Base-by-base conservation (phyloP, 306 rosid genomes). In the Prunus kanzakura region DNA sequence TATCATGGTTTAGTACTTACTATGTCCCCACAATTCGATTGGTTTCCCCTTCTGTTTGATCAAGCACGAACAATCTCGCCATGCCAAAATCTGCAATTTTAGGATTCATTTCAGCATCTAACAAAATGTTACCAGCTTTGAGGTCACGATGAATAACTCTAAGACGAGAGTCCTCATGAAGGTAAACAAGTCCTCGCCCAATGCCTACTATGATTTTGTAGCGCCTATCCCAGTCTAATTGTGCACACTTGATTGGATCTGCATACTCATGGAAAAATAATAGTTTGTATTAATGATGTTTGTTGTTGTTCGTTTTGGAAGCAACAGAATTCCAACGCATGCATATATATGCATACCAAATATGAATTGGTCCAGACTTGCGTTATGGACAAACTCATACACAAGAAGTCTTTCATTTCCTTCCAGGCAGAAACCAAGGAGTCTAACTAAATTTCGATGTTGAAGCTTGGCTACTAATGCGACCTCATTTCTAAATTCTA, bases 351-450 rank as follows among this genome's bases (percentile, higher is more conserved):
- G 7, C 45, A 3, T 73, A 73, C 77, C 77, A 43, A 73, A 73
- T 43, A 73, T 23, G 68, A 73, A 73, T 1, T 73, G 77, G 61
- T 73, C 69, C 1, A 73, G 77, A 47, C 77, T 73, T 43, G 58
- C 69, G 11, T 73, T 73, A 15, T 56, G 68, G 27, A 73, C 77
- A 60, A 61, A 27, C 43, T 72, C 76, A 56, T 72, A 72, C 12
- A 72, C 65, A 72, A 72, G 76, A 56, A 72, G 76, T 46, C 65
- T 55, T 13, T 72, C 76, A 8, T 72, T 72, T 72, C 76, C 76
- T 72, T 72, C 76, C 7, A 72, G 8, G 25, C 52, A 32, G 52
- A 72, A 72, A 32, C 76, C 76, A 20, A 72, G 65, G 54, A 72
- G 76, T 52, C 47, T 72, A 55, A 72, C 76, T 45, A 56, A 56